Percentiles rank a stretch among this genome's conserved stretches.
Conservation (phyloP, 2,329 filamentous ascomycete genomes). For the Paracamarosporium sp. region DNA sequence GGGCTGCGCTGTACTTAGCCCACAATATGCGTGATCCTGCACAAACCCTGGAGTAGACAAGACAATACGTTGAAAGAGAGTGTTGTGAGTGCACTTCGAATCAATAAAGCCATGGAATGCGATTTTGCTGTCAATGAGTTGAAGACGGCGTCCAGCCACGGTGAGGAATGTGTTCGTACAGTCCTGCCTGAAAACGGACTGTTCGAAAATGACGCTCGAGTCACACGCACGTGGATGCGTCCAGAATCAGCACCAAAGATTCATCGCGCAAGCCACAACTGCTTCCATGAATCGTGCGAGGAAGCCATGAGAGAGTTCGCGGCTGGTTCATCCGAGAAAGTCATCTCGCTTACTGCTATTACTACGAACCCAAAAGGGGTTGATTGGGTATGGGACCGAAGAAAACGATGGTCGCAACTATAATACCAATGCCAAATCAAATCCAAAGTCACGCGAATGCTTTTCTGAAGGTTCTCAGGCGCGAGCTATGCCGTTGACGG, state of each 20-base stretch:
- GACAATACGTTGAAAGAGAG: too few species aligned
- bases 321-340: background rate
- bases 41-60: too few species aligned
- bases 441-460: background rate
- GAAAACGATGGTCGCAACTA: background rate
- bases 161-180: background rate
- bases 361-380: background rate
- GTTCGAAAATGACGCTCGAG: too few species aligned
- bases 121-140: too few species aligned
- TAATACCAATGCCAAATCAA: background rate
- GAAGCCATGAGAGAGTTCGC: background rate
- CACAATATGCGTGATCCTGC: too few species aligned
- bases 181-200: too few species aligned
- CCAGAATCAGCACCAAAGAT: background rate
- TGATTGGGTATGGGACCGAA: background rate
- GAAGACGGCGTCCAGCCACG: too few species aligned
- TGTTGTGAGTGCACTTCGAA: too few species aligned
- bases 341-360: background rate
- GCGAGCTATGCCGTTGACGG: background rate
- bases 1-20: too few species aligned
- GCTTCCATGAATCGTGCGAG: background rate
- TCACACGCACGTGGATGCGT: too few species aligned
- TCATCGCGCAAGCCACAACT: background rate
- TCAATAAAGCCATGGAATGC: too few species aligned
- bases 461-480: background rate